phyloP scores from a whole-genome alignment of 148 eudicot species.

The Dysphania ambrosioides region DNA sequence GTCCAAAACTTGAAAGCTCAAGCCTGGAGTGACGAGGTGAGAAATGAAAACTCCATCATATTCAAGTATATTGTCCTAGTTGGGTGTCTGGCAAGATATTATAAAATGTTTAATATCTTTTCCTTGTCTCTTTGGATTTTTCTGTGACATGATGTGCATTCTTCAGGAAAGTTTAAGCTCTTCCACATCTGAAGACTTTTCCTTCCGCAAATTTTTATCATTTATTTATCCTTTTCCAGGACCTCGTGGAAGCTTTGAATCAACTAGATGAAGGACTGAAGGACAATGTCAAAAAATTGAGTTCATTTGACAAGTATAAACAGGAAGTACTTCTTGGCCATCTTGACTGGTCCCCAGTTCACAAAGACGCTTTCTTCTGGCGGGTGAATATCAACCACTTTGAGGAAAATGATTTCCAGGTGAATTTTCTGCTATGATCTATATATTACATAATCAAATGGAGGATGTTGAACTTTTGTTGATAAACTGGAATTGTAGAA shows the following conservation, averaged over 20 bases:
- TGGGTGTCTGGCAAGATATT: background rate
- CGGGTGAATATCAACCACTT: conserved; percentile 74
- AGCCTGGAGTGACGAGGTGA: conserved; percentile 98
- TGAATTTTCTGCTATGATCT: no score
- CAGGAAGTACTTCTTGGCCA: conserved; percentile 96
- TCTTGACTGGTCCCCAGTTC: conserved; percentile 98
- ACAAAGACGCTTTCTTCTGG: conserved; percentile 93
- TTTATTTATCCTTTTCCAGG: conserved; percentile 35
- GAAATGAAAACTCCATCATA: conserved; percentile 11
- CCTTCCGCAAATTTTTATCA: background rate
- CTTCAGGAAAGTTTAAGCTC: background rate
- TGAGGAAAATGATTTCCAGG: conserved; percentile 97
- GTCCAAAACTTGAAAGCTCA: conserved; percentile 91
- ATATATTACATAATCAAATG: no score
- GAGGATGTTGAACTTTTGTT: no score
- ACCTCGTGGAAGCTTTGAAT: conserved; percentile 78
- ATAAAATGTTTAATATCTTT: no score
- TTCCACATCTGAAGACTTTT: background rate
- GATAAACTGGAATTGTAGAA: no score
- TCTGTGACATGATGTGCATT: background rate
- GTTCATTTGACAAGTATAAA: conserved; percentile 95
- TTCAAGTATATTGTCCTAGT: no score
- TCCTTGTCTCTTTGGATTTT: no score
- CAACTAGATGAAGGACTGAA: conserved; percentile 79
- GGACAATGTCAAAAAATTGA: conserved; percentile 73